A percentile compares a stretch with the other conserved stretches of the same genome.
Conservation (phyloP, 1,139 yeast species). For the Lodderomyces elongisporus region DNA sequence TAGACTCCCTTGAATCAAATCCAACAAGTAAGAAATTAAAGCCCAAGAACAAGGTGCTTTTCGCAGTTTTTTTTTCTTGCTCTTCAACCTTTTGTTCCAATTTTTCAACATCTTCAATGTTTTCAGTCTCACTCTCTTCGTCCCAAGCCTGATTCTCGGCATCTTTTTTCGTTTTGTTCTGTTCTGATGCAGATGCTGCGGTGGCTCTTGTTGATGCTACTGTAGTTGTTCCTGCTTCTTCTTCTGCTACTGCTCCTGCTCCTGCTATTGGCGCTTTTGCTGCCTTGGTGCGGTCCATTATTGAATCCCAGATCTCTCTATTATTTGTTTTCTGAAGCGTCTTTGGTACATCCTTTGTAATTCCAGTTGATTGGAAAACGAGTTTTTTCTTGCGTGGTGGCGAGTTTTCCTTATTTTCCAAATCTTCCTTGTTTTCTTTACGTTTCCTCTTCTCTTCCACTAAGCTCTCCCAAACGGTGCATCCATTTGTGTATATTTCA, state of each 20-base stretch:
- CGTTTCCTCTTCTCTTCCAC: constrained; percentile 11
- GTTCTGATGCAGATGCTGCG: not conserved
- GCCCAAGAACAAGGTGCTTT: constrained; percentile 26
- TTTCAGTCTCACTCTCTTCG: constrained; percentile 14
- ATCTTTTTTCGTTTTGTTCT: constrained; percentile 2
- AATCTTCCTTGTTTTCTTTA: constrained; percentile 12
- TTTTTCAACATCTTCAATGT: not conserved
- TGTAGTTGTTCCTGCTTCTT: no score
- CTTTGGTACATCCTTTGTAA: constrained; percentile 2
- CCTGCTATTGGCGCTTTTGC: constrained; percentile 11
- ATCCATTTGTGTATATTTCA: constrained; percentile 41
- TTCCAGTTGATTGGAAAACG: constrained; percentile 6
- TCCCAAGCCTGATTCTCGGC: constrained; percentile 28
- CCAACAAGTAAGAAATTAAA: constrained; percentile 35
- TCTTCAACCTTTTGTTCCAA: not conserved
- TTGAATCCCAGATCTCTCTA: constrained; percentile 44
- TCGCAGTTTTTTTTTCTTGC: not conserved
- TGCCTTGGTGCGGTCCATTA: constrained; percentile 38
- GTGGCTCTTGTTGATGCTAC: no score
- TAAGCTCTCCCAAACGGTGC: constrained; percentile 45
- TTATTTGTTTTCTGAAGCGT: constrained; percentile 15
- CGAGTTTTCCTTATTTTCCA: no score
- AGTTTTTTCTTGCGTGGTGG: not conserved
- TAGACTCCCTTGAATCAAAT: constrained; percentile 29
- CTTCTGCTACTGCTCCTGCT: not conserved